Conservation (phyloP, 768 basidiomycete species). For the Auricularia heimuer region DNA sequence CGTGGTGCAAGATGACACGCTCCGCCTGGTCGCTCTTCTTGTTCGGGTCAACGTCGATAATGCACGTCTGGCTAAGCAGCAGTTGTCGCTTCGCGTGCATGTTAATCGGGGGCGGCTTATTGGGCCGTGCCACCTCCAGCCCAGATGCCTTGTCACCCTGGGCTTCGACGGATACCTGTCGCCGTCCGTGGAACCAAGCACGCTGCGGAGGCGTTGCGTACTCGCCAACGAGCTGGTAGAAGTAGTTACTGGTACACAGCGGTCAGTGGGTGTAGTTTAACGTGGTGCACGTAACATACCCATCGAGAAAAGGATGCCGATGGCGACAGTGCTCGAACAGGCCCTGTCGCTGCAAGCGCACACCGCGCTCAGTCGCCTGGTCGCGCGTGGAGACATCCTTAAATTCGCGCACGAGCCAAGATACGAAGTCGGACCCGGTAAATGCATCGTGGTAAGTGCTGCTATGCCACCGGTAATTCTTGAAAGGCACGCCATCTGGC, state of each 20-base stretch:
- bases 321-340: slow-evolving; percentile 77
- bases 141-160: neutral
- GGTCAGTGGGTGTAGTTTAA: too few relatives aligned
- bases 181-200: slow-evolving; percentile 54
- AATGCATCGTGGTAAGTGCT: slow-evolving; percentile 71
- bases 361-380: slow-evolving; percentile 72
- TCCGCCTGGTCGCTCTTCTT: slow-evolving; percentile 69
- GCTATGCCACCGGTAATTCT: slow-evolving; percentile 76
- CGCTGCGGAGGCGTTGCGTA: slow-evolving; percentile 59
- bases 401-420: slow-evolving; percentile 89
- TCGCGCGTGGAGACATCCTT: slow-evolving; percentile 76
- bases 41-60: slow-evolving; percentile 75
- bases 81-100: slow-evolving; percentile 38
- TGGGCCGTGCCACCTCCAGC: slow-evolving; percentile 14
- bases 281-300: slow-evolving; percentile 35
- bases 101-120: slow-evolving; percentile 16
- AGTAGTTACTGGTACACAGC: slow-evolving; percentile 57
- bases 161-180: slow-evolving; percentile 38
- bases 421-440: slow-evolving; percentile 80
- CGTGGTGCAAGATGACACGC: slow-evolving; percentile 80
- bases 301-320: slow-evolving; percentile 77
- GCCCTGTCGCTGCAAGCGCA: slow-evolving; percentile 67
- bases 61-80: slow-evolving; percentile 80
- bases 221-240: slow-evolving; percentile 73
- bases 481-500: slow-evolving; percentile 65